Conservation (phyloP, 345 rosid genomes). For the Corymbia maculata region DNA sequence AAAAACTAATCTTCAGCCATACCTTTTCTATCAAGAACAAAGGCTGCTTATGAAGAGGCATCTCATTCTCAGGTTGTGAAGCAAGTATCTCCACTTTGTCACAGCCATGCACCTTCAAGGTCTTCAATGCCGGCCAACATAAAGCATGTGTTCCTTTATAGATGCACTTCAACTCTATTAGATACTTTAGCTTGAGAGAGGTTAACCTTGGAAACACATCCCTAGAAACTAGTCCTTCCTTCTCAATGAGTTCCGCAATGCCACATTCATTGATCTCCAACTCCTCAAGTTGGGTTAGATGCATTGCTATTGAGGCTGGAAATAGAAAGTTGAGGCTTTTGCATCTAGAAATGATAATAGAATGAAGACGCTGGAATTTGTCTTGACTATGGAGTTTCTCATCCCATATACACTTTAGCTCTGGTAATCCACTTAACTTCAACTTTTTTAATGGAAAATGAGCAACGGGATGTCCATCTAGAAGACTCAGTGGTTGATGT, state of each 20-base stretch:
- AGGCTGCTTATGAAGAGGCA: background rate
- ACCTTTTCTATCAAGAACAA: background rate
- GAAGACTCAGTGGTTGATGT: background rate
- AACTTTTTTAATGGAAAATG: rapidly evolving
- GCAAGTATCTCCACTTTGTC: background rate
- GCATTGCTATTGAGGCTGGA: background rate
- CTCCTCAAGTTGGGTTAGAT: background rate
- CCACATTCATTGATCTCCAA: rapidly evolving
- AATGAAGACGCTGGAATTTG: background rate
- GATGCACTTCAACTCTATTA: background rate
- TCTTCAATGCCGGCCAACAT: background rate
- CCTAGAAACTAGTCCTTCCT: rapidly evolving
- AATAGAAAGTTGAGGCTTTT: background rate
- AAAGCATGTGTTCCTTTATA: background rate
- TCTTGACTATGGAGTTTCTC: background rate
- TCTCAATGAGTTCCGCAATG: background rate
- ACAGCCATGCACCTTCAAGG: rapidly evolving
- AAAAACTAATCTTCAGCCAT: background rate
- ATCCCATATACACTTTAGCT: background rate
- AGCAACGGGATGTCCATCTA: background rate
- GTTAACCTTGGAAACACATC: background rate
- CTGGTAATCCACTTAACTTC: rapidly evolving
- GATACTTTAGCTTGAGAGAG: rapidly evolving
- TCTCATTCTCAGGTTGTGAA: rapidly evolving
- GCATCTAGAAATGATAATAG: background rate